phyloP scores from a whole-genome alignment of 345 rosid species.

The Turnera subulata region DNA sequence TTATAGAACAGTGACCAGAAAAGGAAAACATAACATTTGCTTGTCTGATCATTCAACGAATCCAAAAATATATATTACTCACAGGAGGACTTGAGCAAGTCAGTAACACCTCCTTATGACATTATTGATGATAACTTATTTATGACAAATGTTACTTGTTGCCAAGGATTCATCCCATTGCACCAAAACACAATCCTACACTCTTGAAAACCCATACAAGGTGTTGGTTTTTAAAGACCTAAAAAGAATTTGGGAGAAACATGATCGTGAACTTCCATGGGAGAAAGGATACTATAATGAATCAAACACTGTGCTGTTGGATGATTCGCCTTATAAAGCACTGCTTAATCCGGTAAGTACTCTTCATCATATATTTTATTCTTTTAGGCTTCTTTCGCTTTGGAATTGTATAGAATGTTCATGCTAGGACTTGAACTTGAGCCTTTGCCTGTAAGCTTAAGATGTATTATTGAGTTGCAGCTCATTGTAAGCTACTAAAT shows the following conservation, averaged over 20 bases:
- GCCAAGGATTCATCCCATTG: conserved; percentile 81
- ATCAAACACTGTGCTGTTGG: conserved; percentile 74
- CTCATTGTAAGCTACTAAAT: conserved; percentile 1
- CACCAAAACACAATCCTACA: conserved; percentile 41
- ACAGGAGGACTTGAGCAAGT: no score
- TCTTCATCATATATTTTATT: background rate
- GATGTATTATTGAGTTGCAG: no score
- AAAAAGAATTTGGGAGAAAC: conserved; percentile 64
- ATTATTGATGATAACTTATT: no score
- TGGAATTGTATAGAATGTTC: no score
- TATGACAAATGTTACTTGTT: no score
- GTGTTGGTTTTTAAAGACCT: conserved; percentile 70
- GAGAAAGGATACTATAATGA: conserved; percentile 54
- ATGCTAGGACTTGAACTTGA: no score
- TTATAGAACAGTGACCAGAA: no score
- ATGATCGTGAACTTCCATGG: conserved; percentile 63
- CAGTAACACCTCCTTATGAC: no score
- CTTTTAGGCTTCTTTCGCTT: background rate
- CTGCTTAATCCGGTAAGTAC: conserved; percentile 90
- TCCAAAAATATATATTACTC: no score
- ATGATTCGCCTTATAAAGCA: conserved; percentile 92
- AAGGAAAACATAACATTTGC: no score
- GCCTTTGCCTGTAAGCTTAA: no score
- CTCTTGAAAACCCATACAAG: conserved; percentile 71
- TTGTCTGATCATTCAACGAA: no score